These are phyloP conservation scores for Colletotrichum camelliae DNA, from an alignment of 2,329 filamentous ascomycete genomes.

Conservation along the genomic window DNA sequence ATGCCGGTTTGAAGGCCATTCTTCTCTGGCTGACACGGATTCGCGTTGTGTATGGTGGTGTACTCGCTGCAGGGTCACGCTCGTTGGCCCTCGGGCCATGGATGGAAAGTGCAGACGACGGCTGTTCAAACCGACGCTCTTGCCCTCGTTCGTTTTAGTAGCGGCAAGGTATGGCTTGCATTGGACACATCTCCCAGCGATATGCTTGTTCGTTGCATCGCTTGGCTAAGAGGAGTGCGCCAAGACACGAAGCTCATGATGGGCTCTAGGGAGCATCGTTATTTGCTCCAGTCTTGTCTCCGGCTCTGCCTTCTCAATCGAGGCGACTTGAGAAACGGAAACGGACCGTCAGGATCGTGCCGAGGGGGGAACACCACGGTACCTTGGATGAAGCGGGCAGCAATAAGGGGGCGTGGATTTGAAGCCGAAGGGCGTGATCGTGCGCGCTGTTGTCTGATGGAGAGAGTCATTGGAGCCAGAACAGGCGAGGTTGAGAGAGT, in stretches of 20 bases:
- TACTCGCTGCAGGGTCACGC: background rate
- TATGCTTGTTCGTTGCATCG: conserved; percentile 13
- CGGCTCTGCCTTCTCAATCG: conserved; percentile 6
- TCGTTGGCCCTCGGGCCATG: background rate
- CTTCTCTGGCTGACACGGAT: background rate
- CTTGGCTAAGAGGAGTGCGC: background rate
- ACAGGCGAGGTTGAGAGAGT: background rate
- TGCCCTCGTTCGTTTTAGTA: background rate
- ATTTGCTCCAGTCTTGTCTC: background rate
- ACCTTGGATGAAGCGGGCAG: background rate
- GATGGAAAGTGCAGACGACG: background rate
- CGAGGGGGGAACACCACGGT: background rate
- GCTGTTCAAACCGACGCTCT: background rate
- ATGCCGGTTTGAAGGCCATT: background rate
- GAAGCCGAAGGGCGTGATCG: background rate
- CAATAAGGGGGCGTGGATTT: background rate
- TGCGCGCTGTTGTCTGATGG: background rate
- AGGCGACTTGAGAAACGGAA: background rate
- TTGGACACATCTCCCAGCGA: conserved; percentile 8
- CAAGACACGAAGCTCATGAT: background rate
- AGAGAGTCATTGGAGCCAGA: background rate
- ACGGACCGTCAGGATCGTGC: background rate
- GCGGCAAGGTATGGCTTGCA: background rate
- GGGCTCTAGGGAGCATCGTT: background rate
- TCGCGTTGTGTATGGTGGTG: background rate